Base-by-base conservation (phyloP, 208 protist genomes). In the Kentomonas sorsogonicus region DNA sequence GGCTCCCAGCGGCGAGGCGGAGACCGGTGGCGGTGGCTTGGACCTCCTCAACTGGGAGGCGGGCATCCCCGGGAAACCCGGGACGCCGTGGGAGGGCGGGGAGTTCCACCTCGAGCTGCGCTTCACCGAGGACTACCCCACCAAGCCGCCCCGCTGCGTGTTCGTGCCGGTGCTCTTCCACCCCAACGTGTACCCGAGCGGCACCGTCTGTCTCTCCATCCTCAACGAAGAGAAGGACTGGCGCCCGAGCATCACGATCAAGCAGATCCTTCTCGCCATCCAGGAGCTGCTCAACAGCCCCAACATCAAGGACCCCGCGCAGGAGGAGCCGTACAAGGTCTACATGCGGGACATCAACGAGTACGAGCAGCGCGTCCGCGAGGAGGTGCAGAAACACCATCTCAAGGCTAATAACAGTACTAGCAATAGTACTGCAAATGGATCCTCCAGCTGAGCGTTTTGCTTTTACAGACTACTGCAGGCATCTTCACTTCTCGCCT, bases 211-310 rank as follows among this genome's bases (percentile, higher is more conserved):
- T 78, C 71, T 99, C 3, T 97, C 86, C n/a, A 96, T 99, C 52
- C 63, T 99, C 1, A 99, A 99, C 63, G 98, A 99, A 60, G 96
- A 99, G 45, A 98, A 99, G 67, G 97, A 98, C 62, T 99, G 98
- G 98, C 91, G 96, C 59, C 97, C 98, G 20, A 93, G 88, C 29
- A 96, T 99, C 25, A 99, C 95, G 1, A 82, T 99, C 23, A 99
- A 99, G 75, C 95, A 98, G 76, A 98, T 99, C 18, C 78, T 99
- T 13, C 66, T 99, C 0, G 98, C 98, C n/a, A 98, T 99, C 33
- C 98, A 99, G 75, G 93, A 98, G 59, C 78, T 99, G 31, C 82
- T 99, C 7, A 88, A 98, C 69, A 84, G 96, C 54, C 98, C 98
- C 9, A 99, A 99, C 69, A 71, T 86, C 27, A 89, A 97, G n/a